A percentile compares a stretch with the other conserved stretches of the same genome.
Conservation (phyloP, 495 filamentous ascomycete genomes). For the Chaetomium fimeti region DNA sequence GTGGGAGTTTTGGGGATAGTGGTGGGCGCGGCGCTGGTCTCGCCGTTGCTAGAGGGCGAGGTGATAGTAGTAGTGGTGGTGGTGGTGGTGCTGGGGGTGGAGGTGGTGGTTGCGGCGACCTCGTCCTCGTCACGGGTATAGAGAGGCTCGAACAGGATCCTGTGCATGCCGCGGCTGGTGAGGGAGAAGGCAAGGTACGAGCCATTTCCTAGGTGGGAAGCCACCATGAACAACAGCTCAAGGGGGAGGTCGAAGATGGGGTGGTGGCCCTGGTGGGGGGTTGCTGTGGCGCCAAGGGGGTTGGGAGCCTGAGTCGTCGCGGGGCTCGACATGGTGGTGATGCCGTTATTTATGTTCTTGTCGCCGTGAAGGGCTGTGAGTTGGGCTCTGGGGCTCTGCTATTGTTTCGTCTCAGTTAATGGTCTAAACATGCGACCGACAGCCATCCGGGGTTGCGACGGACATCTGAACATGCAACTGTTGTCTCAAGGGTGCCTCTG, state of each 20-base stretch:
- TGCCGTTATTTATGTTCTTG: not conserved
- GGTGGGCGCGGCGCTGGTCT: too few species aligned
- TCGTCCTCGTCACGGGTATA: not conserved
- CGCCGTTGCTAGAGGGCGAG: too few species aligned
- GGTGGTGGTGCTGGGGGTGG: not conserved
- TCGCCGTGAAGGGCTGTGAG: too few species aligned
- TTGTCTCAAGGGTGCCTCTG: not conserved
- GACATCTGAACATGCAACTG: too few species aligned
- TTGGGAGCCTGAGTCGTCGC: too few species aligned
- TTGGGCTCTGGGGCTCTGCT: too few species aligned
- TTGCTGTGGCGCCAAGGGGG: not conserved
- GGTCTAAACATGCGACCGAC: too few species aligned
- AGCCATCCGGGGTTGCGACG: too few species aligned
- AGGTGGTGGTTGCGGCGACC: too few species aligned
- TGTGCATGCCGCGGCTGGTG: not conserved
- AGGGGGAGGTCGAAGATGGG: not conserved
- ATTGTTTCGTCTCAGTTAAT: too few species aligned
- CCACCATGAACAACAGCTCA: not conserved
- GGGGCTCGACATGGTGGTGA: not conserved
- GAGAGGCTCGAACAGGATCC: not conserved
- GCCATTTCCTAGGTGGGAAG: not conserved
- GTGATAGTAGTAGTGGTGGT: not conserved
- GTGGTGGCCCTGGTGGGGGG: not conserved
- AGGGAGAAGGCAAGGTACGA: not conserved
- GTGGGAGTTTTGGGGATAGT: too few species aligned